Conservation (phyloP, 75 land plant genomes). For the Ceratopteris richardii region DNA sequence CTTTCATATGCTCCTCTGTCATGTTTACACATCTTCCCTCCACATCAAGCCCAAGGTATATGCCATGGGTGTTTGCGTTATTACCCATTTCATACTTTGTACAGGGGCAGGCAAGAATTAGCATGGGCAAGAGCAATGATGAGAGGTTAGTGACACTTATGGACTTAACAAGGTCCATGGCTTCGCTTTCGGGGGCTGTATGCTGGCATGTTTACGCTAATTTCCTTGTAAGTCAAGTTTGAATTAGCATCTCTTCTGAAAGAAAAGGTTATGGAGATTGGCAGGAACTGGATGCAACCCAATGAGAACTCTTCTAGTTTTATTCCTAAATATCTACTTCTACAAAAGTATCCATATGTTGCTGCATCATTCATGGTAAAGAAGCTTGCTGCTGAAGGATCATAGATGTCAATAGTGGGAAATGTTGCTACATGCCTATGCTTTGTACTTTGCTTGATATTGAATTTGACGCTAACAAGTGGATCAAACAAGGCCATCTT, state of each 20-base stretch:
- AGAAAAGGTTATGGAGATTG: slow-evolving; percentile 62
- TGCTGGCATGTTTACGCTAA: slow-evolving; percentile 88
- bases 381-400: slow-evolving; percentile 90
- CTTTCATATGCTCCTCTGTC: slow-evolving; percentile 65
- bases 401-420: slow-evolving; percentile 98
- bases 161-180: slow-evolving; percentile 79
- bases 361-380: slow-evolving; percentile 65
- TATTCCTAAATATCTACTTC: slow-evolving; percentile 52
- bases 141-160: slow-evolving; percentile 52
- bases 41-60: slow-evolving; percentile 69
- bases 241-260: slow-evolving; percentile 68
- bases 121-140: too few species aligned
- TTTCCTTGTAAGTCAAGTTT: slow-evolving; percentile 80
- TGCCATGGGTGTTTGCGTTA: slow-evolving; percentile 92
- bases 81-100: slow-evolving; percentile 85
- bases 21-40: slow-evolving; percentile 94
- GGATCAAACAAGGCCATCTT: slow-evolving; percentile 93
- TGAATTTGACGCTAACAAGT: slow-evolving; percentile 72
- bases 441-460: slow-evolving; percentile 67
- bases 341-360: slow-evolving; percentile 64
- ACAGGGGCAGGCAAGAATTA: slow-evolving; percentile 76
- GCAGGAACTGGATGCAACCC: slow-evolving; percentile 13
- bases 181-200: slow-evolving; percentile 85
- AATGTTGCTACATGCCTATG: slow-evolving; percentile 80
- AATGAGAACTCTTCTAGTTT: slow-evolving; percentile 26